These are phyloP conservation scores for Diplotaxis tenuifolia DNA, from an alignment of 345 rosid species.

Conservation along the genomic window DNA sequence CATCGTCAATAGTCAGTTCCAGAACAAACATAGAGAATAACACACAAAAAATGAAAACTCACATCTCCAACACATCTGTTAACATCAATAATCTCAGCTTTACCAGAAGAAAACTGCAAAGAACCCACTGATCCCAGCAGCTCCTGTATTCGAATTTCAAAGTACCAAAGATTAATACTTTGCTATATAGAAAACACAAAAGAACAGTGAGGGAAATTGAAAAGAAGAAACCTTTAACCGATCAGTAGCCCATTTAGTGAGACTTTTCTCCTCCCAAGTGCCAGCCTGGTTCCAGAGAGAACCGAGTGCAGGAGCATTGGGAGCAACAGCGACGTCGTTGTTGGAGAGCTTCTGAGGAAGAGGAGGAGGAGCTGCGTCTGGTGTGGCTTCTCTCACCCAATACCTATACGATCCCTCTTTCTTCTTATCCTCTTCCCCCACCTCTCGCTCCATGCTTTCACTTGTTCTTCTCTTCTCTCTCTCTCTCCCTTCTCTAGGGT, in stretches of 20 bases:
- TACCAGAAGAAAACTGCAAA: constrained; percentile 66
- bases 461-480: background rate
- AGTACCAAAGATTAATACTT: background rate
- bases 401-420: constrained; percentile 58
- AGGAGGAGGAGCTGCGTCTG: constrained; percentile 83
- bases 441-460: constrained; percentile 43
- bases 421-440: constrained; percentile 37
- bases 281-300: constrained; percentile 96
- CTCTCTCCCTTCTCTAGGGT: constrained; percentile 23
- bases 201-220: background rate
- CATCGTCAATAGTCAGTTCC: background rate
- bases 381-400: constrained; percentile 74
- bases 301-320: constrained; percentile 52
- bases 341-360: constrained; percentile 58
- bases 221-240: constrained; percentile 66
- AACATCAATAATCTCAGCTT: constrained; percentile 71
- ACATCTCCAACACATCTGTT: constrained; percentile 81
- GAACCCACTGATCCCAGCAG: constrained; percentile 60
- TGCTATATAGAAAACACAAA: background rate
- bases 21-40: background rate
- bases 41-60: constrained; percentile 33
- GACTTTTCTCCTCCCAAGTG: constrained; percentile 95
- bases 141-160: constrained; percentile 47
- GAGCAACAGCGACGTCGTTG: constrained; percentile 34
- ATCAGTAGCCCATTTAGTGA: constrained; percentile 78